Evolutionary conservation across 495 filamentous ascomycete genomes (phyloP).

Genomic region (Annulohypoxylon maeteangense): DNA sequence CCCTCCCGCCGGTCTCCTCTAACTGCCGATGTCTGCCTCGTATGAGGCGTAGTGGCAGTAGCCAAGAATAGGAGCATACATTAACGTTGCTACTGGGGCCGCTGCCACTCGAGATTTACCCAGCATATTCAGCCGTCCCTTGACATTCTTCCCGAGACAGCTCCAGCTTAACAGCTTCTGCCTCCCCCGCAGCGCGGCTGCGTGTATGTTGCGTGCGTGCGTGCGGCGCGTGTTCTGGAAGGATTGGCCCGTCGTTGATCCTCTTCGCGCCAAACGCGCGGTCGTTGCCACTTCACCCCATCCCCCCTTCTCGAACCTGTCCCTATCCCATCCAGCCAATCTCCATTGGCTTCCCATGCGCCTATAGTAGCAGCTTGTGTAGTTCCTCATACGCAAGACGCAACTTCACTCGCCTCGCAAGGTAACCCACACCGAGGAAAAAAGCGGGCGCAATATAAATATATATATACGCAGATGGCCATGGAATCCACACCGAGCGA

Average conservation of each 20-base stretch:
- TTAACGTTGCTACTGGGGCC: conserved; percentile 29
- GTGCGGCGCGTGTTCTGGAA: conserved; percentile 29
- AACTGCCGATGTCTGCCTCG: conserved; percentile 43
- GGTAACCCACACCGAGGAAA: conserved; percentile 16
- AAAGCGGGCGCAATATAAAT: conserved; percentile 1
- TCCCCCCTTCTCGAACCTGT: conserved; percentile 12
- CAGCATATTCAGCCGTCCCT: conserved; percentile 41
- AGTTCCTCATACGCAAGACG: conserved; percentile 11
- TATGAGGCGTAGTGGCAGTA: conserved; percentile 34
- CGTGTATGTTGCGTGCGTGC: conserved; percentile 23
- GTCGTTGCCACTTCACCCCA: conserved; percentile 11
- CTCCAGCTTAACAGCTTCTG: conserved; percentile 11
- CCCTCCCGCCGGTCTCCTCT: conserved; percentile 9
- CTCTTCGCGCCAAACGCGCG: conserved; percentile 42
- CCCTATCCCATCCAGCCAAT: conserved; percentile 8
- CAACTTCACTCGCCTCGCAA: neutral
- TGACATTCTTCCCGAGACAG: conserved; percentile 35
- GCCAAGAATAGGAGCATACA: conserved; percentile 35
- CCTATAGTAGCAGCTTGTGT: conserved; percentile 29
- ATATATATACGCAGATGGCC: conserved; percentile 11
- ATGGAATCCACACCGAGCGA: conserved; percentile 35
- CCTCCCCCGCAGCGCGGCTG: conserved; percentile 34
- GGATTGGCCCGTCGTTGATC: conserved; percentile 22
- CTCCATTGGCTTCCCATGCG: conserved; percentile 42
- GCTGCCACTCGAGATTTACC: conserved; percentile 41